A percentile compares a stretch with the other conserved stretches of the same genome.
phyloP scores from a whole-genome alignment of 225 moss, liverwort and hornwort species.

The Pseudoscleropodium purum region DNA sequence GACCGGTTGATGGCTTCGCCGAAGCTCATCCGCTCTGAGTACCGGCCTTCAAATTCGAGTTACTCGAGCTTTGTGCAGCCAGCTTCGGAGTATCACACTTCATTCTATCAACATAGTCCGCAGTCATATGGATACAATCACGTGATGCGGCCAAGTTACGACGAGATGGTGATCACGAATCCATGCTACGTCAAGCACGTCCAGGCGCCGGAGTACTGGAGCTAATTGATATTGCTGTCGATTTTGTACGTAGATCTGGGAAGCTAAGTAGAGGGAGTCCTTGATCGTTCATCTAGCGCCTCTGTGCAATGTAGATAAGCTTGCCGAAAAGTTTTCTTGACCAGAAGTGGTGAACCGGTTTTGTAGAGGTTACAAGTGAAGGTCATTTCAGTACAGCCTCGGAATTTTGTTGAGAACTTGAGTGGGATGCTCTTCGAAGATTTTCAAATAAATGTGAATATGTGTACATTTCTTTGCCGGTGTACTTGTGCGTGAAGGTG shows the following conservation, averaged over 20 bases:
- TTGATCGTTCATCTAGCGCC: not conserved
- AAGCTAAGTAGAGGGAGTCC: not conserved
- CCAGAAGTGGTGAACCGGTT: not conserved
- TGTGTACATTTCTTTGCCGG: not conserved
- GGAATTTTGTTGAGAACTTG: not conserved
- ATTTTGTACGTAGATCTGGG: not conserved
- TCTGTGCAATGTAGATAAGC: not conserved
- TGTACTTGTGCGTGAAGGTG: not conserved
- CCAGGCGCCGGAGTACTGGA: not conserved
- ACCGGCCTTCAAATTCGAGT: not conserved
- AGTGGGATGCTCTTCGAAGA: not conserved
- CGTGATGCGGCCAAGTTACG: not conserved
- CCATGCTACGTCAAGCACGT: slow-evolving; percentile 7
- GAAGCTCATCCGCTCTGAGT: not conserved
- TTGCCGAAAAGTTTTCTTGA: not conserved
- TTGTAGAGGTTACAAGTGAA: not conserved
- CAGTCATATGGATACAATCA: not conserved
- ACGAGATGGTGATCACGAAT: slow-evolving; percentile 9
- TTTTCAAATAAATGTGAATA: not conserved
- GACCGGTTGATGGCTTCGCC: not conserved
- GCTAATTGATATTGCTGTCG: not conserved
- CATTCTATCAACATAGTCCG: not conserved
- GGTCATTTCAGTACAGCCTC: not conserved
- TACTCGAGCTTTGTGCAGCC: not conserved
- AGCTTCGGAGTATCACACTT: not conserved